Conservation (phyloP, 257 asterid genomes). For the Solanum gandarillasii region DNA sequence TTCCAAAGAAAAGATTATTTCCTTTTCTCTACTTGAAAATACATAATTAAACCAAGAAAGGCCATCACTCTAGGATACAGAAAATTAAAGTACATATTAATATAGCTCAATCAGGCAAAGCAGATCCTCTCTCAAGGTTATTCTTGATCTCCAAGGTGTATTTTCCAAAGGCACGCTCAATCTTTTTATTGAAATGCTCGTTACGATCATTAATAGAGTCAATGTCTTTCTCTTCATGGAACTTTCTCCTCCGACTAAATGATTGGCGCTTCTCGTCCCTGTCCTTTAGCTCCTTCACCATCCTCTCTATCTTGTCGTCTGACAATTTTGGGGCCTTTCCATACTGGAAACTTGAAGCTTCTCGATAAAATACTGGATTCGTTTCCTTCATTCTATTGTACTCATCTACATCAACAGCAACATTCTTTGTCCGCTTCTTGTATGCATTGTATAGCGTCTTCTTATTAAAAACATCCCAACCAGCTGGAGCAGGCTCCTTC, state of each 20-base stretch:
- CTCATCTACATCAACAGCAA: slow-evolving; percentile 55
- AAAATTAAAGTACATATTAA: no score
- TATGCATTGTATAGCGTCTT: slow-evolving; percentile 66
- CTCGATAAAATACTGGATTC: slow-evolving; percentile 38
- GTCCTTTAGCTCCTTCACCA: slow-evolving; percentile 83
- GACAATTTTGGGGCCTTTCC: slow-evolving; percentile 2
- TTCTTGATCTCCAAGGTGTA: slow-evolving; percentile 93
- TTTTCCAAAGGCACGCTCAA: slow-evolving; percentile 88
- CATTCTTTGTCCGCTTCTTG: slow-evolving; percentile 69
- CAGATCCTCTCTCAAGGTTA: slow-evolving; percentile 80
- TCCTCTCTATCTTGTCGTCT: slow-evolving; percentile 59
- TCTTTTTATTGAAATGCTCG: slow-evolving; percentile 93
- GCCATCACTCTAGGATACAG: no score
- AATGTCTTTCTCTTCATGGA: slow-evolving; percentile 87
- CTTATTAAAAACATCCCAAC: slow-evolving; percentile 96
- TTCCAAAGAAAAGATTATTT: no score
- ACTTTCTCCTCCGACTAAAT: slow-evolving; percentile 92
- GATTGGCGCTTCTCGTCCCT: slow-evolving; percentile 71
- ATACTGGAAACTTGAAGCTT: slow-evolving; percentile 80
- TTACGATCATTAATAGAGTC: slow-evolving; percentile 54
- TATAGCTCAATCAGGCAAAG: slow-evolving; percentile 39
- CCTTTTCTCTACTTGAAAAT: no score
- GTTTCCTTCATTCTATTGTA: slow-evolving; percentile 66
- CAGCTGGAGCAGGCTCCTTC: slow-evolving; percentile 89
- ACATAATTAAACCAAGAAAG: no score